phyloP scores from a whole-genome alignment of 2,329 filamentous ascomycete genomes.

The Penicillium expansum region DNA sequence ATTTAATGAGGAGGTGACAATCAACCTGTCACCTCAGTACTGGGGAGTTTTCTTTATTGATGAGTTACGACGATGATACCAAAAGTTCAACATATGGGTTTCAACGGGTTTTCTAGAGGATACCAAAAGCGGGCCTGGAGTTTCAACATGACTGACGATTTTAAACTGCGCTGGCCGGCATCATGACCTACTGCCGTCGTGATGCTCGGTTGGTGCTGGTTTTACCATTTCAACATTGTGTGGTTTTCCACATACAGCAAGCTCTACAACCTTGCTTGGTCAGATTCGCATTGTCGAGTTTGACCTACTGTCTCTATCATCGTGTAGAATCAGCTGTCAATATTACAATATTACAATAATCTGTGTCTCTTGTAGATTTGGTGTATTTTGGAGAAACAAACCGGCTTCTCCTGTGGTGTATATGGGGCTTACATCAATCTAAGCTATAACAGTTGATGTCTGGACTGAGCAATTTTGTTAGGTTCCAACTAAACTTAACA shows the following conservation, averaged over 20 bases:
- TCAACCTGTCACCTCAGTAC: slow-evolving; percentile 39
- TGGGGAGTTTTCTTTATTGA: slow-evolving; percentile 31
- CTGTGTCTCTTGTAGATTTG: not conserved
- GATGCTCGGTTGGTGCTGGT: slow-evolving; percentile 20
- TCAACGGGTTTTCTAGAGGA: slow-evolving; percentile 38
- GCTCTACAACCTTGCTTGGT: slow-evolving; percentile 20
- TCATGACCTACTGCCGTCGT: slow-evolving; percentile 14
- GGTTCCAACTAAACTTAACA: too few species aligned
- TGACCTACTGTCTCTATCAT: slow-evolving; percentile 21
- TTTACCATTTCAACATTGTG: slow-evolving; percentile 40
- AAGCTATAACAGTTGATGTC: not conserved
- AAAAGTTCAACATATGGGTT: slow-evolving; percentile 45
- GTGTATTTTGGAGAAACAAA: not conserved
- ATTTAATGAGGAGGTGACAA: slow-evolving; percentile 32
- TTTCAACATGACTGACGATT: slow-evolving; percentile 48
- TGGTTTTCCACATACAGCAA: slow-evolving; percentile 16
- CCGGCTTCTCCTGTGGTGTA: not conserved
- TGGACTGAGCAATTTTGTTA: too few species aligned
- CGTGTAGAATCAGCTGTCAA: slow-evolving; percentile 25
- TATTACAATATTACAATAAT: slow-evolving; percentile 13
- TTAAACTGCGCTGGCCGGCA: slow-evolving; percentile 46
- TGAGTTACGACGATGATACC: slow-evolving; percentile 44
- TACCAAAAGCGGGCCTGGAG: slow-evolving; percentile 37
- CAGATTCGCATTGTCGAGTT: slow-evolving; percentile 26
- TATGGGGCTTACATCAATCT: not conserved